Conservation (phyloP, 2,329 filamentous ascomycete genomes). For the Aspergillus fumigatus region DNA sequence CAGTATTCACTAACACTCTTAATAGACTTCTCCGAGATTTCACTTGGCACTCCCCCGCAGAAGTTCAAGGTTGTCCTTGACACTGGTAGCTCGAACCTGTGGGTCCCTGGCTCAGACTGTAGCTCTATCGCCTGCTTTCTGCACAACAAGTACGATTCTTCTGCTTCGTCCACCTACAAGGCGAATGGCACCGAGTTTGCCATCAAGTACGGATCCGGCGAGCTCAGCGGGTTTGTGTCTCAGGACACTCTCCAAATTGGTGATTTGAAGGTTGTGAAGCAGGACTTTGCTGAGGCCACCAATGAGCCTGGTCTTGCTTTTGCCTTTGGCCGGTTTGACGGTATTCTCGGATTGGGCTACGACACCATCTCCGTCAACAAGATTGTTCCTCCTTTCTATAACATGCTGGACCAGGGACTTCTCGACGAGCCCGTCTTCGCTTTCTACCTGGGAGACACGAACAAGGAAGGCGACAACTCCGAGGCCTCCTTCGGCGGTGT, state of each 20-base stretch:
- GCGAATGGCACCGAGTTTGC: conserved; percentile 88
- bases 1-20: conserved; percentile 7
- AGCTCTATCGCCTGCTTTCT: conserved; percentile 97
- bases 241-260: conserved; percentile 83
- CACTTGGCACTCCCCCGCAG: conserved; percentile 86
- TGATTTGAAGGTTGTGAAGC: conserved; percentile 79
- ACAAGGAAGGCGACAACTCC: conserved; percentile 68
- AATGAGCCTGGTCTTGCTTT: conserved; percentile 94
- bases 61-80: conserved; percentile 98
- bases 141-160: conserved; percentile 93
- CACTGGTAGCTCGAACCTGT: conserved; percentile 97
- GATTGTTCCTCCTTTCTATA: conserved; percentile 94
- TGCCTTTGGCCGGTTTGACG: conserved; percentile 95
- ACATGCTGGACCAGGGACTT: conserved; percentile 83
- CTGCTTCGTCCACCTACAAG: conserved; percentile 83
- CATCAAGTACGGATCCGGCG: conserved; percentile 93
- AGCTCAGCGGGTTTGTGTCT: conserved; percentile 88
- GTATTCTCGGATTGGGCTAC: conserved; percentile 90
- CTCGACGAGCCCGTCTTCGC: conserved; percentile 91
- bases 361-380: conserved; percentile 96
- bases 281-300: conserved; percentile 95
- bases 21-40: conserved; percentile 93
- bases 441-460: conserved; percentile 83
- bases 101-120: conserved; percentile 89
- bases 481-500: conserved; percentile 88